Evolutionary conservation across 2,329 filamentous ascomycete species (phyloP).

Genomic region (Cadophora gregata): DNA sequence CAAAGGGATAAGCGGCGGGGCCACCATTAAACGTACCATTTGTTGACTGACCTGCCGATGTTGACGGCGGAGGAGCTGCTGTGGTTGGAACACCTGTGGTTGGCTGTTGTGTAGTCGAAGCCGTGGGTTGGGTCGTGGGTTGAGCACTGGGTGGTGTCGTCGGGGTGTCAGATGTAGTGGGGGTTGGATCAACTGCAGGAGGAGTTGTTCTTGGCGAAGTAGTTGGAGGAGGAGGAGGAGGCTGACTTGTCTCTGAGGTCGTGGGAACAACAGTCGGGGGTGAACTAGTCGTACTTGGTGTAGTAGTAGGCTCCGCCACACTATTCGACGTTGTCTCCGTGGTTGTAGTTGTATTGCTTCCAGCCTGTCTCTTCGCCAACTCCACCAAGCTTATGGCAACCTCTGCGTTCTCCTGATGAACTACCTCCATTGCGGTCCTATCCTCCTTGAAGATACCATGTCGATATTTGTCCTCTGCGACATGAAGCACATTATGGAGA

Average conservation of each 20-base stretch:
- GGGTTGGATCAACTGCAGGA: constrained; percentile 1
- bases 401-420: constrained; percentile 64
- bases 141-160: constrained; percentile 6
- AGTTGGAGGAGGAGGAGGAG: constrained; percentile 2
- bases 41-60: constrained; percentile 22
- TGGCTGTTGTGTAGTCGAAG: constrained; percentile 5
- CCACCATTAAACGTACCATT: constrained; percentile 34
- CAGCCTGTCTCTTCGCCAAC: constrained; percentile 65
- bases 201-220: constrained; percentile 10
- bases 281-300: constrained; percentile 8
- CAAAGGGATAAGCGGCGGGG: constrained; percentile 30
- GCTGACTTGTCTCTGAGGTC: constrained; percentile 3
- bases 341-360: constrained; percentile 32
- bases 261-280: constrained; percentile 1
- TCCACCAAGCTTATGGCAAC: constrained; percentile 68
- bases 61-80: constrained; percentile 15
- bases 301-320: constrained; percentile 3
- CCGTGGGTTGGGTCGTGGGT: constrained; percentile 4
- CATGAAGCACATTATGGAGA: constrained; percentile 70
- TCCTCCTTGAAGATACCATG: constrained; percentile 73
- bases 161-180: background rate
- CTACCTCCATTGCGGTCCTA: constrained; percentile 65
- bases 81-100: constrained; percentile 12
- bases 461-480: constrained; percentile 66
- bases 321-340: constrained; percentile 22